phyloP scores from a whole-genome alignment of 2,329 filamentous ascomycete species.

The Phyllachora maydis region DNA sequence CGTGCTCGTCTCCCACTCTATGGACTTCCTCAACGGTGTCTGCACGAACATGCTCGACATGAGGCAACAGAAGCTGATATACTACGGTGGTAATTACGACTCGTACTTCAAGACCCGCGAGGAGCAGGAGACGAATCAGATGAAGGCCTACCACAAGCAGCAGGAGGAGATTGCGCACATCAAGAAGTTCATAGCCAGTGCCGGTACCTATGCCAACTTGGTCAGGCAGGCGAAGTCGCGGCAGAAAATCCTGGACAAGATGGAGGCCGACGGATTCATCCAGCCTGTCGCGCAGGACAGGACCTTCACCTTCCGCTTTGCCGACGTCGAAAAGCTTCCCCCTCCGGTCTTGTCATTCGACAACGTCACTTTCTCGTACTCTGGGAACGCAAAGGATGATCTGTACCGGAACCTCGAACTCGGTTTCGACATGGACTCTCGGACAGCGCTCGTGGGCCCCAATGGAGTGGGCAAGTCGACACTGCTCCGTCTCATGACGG shows the following conservation, averaged over 20 bases:
- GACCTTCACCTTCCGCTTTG: slow-evolving; percentile 95
- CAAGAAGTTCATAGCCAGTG: slow-evolving; percentile 99
- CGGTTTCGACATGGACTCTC: slow-evolving; percentile 98
- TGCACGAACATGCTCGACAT: slow-evolving; percentile 98
- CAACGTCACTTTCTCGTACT: slow-evolving; percentile 96
- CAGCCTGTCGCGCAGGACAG: slow-evolving; percentile 69
- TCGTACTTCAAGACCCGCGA: slow-evolving; percentile 85
- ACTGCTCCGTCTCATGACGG: slow-evolving; percentile 87
- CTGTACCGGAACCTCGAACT: slow-evolving; percentile 94
- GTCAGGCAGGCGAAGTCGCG: slow-evolving; percentile 97
- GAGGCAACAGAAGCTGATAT: slow-evolving; percentile 70
- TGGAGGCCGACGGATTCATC: slow-evolving; percentile 98
- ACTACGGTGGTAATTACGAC: slow-evolving; percentile 99
- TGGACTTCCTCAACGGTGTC: slow-evolving; percentile 98
- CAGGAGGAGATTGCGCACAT: slow-evolving; percentile 98
- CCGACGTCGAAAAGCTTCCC: slow-evolving; percentile 97
- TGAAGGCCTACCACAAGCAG: slow-evolving; percentile 97
- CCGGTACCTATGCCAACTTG: slow-evolving; percentile 98
- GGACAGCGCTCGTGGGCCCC: slow-evolving; percentile 88
- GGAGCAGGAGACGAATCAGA: slow-evolving; percentile 95
- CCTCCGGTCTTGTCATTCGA: slow-evolving; percentile 93
- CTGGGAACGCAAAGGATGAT: slow-evolving; percentile 71
- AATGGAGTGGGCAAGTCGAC: slow-evolving; percentile 99
- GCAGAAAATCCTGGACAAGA: slow-evolving; percentile 99
- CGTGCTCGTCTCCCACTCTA: slow-evolving; percentile 88